Evolutionary conservation across 2,329 filamentous ascomycete species (phyloP), one percentile per base, ranked within the genome.

Genomic region (Metarhizium anisopliae): DNA sequence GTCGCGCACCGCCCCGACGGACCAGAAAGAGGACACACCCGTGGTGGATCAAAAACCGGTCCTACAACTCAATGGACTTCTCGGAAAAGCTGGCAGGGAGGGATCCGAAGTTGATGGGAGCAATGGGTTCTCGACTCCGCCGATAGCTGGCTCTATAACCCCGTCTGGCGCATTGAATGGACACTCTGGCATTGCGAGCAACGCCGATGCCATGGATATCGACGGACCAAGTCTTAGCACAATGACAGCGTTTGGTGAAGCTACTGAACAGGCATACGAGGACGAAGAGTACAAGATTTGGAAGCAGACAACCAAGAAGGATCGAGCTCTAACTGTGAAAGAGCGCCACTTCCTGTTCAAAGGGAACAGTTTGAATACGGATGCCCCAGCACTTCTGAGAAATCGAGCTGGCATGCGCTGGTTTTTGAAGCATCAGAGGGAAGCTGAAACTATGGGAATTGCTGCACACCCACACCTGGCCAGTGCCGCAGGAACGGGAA

Each of bases 251-350:
- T 79, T 89, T 55, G 82, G 82, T 16, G 79, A 87, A 57, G 81
- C 82, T 35, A 80, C 77, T 14, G 88, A 95, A 63, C 89, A 95
- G 62, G 80, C 82, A 13, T 90, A 90, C 62, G 84, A 95, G 63
- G 92, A 97, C 63, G 92, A 97, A 57, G 93, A 96, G 67, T 96
- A 94, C 74, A 95, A 95, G 69, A 89, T 94, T 40, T 99, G 95
- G 94, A 99, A 97, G 74, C 93, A 97, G 71, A 90, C 96, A 45
- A 99, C 94, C 2, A 97, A 97, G 73, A 96, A 94, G 68, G 92
- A 96, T 65, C 86, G 94, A 59, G 94, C 94, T 4, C 76, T 87
- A 29, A 84, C 93, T 54, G 88, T 94, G 57, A 90, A 92, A 60
- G 90, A 96, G 67, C 83, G 94, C 36, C 86, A 91, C 69, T 83